Evolutionary conservation across 1,284 basidiomycete genomes (phyloP).

Genomic region (Sphaerobolus stellatus): DNA sequence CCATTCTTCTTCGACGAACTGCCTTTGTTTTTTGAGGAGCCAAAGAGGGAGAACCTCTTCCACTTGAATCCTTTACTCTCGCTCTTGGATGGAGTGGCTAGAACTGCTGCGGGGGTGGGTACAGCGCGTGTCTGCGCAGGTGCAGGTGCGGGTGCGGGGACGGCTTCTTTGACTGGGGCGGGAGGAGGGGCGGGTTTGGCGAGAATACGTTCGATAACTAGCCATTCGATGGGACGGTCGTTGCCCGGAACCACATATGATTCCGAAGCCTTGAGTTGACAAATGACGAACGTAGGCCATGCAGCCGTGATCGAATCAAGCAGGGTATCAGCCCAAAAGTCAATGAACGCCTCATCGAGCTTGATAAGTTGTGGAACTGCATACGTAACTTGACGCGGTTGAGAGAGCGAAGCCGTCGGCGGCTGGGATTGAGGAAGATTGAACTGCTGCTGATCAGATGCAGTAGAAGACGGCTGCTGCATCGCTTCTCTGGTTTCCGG

Average conservation of each 20-base stretch:
- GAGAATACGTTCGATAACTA: constrained; percentile 54
- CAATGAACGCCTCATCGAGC: constrained; percentile 73
- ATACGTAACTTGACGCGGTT: background rate
- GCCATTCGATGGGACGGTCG: constrained; percentile 48
- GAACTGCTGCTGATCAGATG: too few species aligned
- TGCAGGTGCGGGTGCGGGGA: constrained; percentile 18
- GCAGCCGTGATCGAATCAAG: constrained; percentile 58
- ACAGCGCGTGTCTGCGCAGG: too few species aligned
- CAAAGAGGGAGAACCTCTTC: constrained; percentile 27
- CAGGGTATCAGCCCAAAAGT: constrained; percentile 73
- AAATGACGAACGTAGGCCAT: constrained; percentile 68
- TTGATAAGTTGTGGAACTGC: constrained; percentile 37
- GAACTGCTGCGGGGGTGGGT: constrained; percentile 14
- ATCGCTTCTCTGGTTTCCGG: too few species aligned
- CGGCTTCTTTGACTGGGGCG: constrained; percentile 28
- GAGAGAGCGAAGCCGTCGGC: constrained; percentile 15
- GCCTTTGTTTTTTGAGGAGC: constrained; percentile 42
- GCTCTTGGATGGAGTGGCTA: constrained; percentile 18
- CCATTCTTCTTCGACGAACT: constrained; percentile 30
- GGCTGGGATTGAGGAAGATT: constrained; percentile 17
- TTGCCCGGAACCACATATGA: constrained; percentile 15
- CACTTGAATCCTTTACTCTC: constrained; percentile 39
- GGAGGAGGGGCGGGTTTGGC: constrained; percentile 42
- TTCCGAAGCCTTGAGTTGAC: constrained; percentile 52
- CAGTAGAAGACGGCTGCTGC: too few species aligned